Evolutionary conservation across 192 early-diverging fungal genomes (phyloP).

Genomic region (Linnemannia hyalina): DNA sequence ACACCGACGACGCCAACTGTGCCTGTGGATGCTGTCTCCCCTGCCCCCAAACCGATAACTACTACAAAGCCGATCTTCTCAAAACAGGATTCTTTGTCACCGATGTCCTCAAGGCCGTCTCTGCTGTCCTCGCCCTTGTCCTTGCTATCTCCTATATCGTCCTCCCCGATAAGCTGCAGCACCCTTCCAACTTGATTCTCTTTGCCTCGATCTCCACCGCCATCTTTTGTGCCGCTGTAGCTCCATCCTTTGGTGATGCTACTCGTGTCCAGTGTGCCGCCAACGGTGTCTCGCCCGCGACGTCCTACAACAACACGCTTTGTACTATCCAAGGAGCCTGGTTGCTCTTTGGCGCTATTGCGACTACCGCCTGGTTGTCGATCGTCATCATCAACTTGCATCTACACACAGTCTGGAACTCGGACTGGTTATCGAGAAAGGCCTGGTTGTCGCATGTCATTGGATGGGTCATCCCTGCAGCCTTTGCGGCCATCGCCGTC

Average conservation of each 20-base stretch:
- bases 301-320: constrained; percentile 56
- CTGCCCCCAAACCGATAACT: constrained; percentile 61
- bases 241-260: constrained; percentile 59
- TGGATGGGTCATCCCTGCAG: constrained; percentile 61
- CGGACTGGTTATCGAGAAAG: constrained; percentile 57
- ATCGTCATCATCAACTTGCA: constrained; percentile 62
- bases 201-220: constrained; percentile 57
- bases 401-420: constrained; percentile 68
- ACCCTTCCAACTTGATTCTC: constrained; percentile 63
- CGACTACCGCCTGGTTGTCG: constrained; percentile 58
- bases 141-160: constrained; percentile 61
- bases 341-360: constrained; percentile 61
- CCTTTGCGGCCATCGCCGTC: constrained; percentile 57
- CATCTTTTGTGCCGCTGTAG: constrained; percentile 57
- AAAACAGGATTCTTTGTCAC: constrained; percentile 60
- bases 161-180: constrained; percentile 62
- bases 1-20: constrained; percentile 39
- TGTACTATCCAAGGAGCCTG: constrained; percentile 63
- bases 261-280: constrained; percentile 59
- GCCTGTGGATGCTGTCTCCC: constrained; percentile 64
- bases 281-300: constrained; percentile 42
- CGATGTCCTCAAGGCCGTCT: constrained; percentile 60
- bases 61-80: constrained; percentile 59
- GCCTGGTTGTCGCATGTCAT: constrained; percentile 56
- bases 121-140: constrained; percentile 47